Conservation (phyloP, 805 yeast genomes). For the Yarrowia keelungensis region DNA sequence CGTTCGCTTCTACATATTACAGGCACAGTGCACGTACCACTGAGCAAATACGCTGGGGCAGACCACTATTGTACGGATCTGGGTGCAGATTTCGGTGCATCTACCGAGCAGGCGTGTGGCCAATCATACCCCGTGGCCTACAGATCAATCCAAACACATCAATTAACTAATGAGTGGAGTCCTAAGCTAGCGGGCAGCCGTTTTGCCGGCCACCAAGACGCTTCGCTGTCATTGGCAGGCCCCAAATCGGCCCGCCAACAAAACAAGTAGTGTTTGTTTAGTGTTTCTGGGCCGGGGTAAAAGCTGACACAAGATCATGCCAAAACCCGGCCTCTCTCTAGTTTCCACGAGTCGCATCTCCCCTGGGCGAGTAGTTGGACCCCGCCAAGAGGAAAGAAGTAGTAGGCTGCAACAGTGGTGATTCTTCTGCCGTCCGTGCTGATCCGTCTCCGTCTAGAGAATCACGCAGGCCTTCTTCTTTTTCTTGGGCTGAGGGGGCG, state of each 20-base stretch:
- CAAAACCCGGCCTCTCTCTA: too few species aligned
- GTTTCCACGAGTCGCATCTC: too few species aligned
- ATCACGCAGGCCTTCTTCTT: conserved; percentile 60
- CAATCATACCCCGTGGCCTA: not conserved
- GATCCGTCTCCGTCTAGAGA: conserved; percentile 46
- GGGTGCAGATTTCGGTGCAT: too few species aligned
- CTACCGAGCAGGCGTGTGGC: not conserved
- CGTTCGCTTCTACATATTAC: too few species aligned
- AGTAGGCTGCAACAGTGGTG: too few species aligned
- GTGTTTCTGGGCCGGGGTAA: not conserved
- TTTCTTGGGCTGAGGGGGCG: conserved; percentile 55
- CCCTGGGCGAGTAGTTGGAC: not conserved
- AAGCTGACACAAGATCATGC: not conserved
- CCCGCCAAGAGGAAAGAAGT: not conserved
- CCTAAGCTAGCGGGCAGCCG: conserved; percentile 5
- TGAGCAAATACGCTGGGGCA: too few species aligned
- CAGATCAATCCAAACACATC: conserved; percentile 19
- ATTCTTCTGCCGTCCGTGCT: too few species aligned
- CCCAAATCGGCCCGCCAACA: not conserved
- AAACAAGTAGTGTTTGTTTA: conserved; percentile 23
- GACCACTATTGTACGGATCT: too few species aligned
- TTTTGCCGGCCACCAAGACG: not conserved
- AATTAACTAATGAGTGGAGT: conserved; percentile 38
- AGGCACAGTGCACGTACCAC: too few species aligned
- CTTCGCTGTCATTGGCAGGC: conserved; percentile 14